phyloP scores from a whole-genome alignment of 1,139 yeast species.

The Geotrichum europaeum region DNA sequence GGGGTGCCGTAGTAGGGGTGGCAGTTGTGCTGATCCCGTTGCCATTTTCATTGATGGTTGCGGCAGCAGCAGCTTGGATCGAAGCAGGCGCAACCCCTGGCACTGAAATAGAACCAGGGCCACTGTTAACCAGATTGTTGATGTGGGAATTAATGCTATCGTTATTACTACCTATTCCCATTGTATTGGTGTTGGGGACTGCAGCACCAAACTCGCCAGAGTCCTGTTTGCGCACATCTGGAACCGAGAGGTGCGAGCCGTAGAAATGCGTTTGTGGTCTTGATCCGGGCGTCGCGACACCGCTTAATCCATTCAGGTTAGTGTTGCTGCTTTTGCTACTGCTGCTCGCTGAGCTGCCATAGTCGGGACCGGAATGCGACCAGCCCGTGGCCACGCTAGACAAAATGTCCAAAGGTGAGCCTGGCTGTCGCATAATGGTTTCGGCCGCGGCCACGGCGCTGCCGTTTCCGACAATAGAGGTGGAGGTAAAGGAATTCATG shows the following conservation, averaged over 20 bases:
- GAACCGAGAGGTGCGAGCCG: neutral
- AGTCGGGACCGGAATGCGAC: neutral
- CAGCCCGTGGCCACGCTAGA: conserved; percentile 24
- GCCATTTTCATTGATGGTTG: conserved; percentile 1
- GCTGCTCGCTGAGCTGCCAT: neutral
- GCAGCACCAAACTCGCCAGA: neutral
- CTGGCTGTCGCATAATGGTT: conserved; percentile 16
- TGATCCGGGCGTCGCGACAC: neutral
- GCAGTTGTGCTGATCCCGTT: neutral
- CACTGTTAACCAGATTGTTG: neutral
- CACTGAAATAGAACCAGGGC: conserved; percentile 5
- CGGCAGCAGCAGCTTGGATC: neutral
- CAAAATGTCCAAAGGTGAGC: conserved; percentile 31
- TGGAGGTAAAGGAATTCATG: neutral
- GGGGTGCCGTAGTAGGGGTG: neutral
- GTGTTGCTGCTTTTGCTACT: neutral
- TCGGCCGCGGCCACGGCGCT: neutral
- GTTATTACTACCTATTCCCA: neutral
- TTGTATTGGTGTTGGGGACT: neutral
- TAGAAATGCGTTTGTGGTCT: neutral
- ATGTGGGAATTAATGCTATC: neutral
- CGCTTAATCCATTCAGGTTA: neutral
- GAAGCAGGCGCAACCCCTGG: neutral
- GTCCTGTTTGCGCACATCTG: neutral
- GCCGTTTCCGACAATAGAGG: conserved; percentile 3